Evolutionary conservation across 441 rosid genomes (phyloP).

Genomic region (Gossypium aridum): DNA sequence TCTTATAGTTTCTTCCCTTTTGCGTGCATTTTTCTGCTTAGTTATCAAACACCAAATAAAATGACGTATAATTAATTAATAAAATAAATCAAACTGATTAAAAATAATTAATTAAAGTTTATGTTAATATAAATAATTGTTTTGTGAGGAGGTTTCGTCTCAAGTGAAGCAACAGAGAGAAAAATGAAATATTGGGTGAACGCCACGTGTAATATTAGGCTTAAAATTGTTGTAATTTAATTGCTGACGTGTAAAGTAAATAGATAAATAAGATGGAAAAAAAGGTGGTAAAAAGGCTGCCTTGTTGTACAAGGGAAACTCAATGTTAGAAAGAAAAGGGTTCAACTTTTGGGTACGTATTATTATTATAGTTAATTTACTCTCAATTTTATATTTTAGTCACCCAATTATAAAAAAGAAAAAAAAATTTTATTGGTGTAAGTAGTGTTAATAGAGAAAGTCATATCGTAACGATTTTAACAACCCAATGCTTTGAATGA

Average conservation of each 20-base stretch:
- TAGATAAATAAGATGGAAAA: background rate
- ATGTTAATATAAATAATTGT: background rate
- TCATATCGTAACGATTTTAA: too few species aligned
- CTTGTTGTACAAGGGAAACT: background rate
- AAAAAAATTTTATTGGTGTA: too few species aligned
- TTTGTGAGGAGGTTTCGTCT: background rate
- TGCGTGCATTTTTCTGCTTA: background rate
- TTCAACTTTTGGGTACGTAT: too few species aligned
- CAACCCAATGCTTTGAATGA: too few species aligned
- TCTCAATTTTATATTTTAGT: too few species aligned
- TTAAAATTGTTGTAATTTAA: background rate
- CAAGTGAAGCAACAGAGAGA: background rate
- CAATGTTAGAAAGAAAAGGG: too few species aligned
- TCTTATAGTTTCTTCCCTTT: background rate
- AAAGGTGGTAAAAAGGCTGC: background rate
- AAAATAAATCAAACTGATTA: background rate
- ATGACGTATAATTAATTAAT: too few species aligned
- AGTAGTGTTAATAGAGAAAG: too few species aligned
- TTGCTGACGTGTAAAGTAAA: background rate
- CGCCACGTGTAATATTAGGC: background rate
- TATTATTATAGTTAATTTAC: too few species aligned
- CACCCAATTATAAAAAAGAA: too few species aligned
- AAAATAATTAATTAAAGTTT: background rate
- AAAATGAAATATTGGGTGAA: background rate
- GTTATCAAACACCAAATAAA: background rate